phyloP scores from a whole-genome alignment of 140 eudicot species.

The Bidens hawaiensis region DNA sequence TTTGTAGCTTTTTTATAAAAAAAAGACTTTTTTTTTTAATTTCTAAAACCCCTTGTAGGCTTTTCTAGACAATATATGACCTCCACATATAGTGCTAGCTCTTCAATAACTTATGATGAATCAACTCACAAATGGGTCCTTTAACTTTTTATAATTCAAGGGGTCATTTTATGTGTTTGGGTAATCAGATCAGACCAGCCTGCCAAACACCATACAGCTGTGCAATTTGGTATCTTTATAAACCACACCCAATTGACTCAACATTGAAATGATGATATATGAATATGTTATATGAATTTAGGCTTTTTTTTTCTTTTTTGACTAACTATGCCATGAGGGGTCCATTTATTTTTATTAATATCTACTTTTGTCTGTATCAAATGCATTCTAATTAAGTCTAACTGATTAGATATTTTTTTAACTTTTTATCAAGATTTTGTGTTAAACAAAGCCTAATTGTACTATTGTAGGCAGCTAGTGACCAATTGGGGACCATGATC shows the following conservation, averaged over 20 bases:
- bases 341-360: constrained; percentile 15
- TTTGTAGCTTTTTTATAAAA: no score
- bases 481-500: constrained; percentile 20
- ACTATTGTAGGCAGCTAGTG: constrained; percentile 12
- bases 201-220: constrained; percentile 34
- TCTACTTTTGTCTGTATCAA: constrained; percentile 13
- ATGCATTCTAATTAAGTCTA: constrained; percentile 11
- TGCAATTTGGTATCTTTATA: constrained; percentile 25
- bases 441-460: constrained; percentile 20
- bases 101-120: constrained; percentile 20
- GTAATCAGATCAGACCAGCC: constrained; percentile 25
- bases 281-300: constrained; percentile 7
- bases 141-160: constrained; percentile 20
- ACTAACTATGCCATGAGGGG: constrained; percentile 42
- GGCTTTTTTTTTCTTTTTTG: constrained; percentile 18
- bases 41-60: no score
- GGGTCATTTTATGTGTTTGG: constrained; percentile 19
- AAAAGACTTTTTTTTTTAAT: no score
- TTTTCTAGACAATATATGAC: constrained; percentile 10
- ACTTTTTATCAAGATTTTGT: constrained; percentile 1
- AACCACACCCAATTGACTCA: constrained; percentile 35
- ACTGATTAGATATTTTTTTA: constrained; percentile 17
- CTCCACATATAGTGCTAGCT: constrained; percentile 52
- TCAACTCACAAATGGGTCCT: constrained; percentile 30
- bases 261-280: constrained; percentile 12